Percentiles rank a stretch among this genome's conserved stretches.
phyloP scores from a whole-genome alignment of 139 green algal species.

The Microglena sp. region DNA sequence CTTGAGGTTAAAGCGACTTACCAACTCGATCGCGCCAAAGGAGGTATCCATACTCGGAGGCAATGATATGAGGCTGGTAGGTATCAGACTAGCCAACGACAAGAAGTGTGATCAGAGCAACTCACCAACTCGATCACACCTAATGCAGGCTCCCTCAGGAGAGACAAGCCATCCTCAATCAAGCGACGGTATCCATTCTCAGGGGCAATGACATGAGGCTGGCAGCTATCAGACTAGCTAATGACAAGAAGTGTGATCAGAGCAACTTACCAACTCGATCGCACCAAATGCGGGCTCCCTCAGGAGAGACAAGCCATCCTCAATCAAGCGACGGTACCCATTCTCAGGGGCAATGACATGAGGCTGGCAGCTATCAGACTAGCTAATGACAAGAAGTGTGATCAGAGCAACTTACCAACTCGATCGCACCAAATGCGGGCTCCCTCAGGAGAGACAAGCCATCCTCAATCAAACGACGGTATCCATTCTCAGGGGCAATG shows the following conservation, averaged over 20 bases:
- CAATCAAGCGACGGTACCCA: conserved; percentile 71
- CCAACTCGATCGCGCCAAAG: conserved; percentile 58
- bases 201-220: conserved; percentile 93
- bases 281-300: conserved; percentile 48
- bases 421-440: conserved; percentile 47
- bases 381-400: no score
- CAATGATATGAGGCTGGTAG: conserved; percentile 95
- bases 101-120: no score
- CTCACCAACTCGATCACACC: conserved; percentile 53
- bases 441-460: conserved; percentile 47
- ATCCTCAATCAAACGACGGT: conserved; percentile 46
- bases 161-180: conserved; percentile 29
- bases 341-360: conserved; percentile 94
- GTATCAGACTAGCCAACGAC: conserved; percentile 91
- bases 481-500: conserved; percentile 90
- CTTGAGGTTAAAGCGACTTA: no score
- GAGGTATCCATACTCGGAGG: conserved; percentile 89
- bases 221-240: conserved; percentile 91
- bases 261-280: conserved; percentile 55
- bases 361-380: conserved; percentile 94
- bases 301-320: conserved; percentile 42
- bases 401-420: conserved; percentile 52
- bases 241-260: no score
- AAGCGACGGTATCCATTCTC: conserved; percentile 83
- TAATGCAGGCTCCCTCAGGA: conserved; percentile 49